These are phyloP conservation scores for Boletus mariae DNA, from an alignment of 1,284 basidiomycete species.

Conservation along the genomic window DNA sequence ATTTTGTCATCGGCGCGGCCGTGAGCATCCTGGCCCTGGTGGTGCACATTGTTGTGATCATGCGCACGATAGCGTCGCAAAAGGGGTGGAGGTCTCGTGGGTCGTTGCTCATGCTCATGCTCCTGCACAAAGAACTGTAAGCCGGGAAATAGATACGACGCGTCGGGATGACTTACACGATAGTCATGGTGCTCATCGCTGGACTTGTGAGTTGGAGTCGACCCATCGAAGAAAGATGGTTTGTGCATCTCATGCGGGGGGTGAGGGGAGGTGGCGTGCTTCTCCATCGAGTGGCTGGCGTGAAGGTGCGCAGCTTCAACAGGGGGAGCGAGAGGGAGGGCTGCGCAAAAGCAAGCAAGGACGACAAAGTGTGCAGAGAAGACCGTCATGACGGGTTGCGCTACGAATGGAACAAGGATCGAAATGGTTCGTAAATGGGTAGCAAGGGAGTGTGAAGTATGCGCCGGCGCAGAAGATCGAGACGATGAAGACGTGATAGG, in stretches of 20 bases:
- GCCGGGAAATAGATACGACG: neutral
- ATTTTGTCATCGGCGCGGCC: neutral
- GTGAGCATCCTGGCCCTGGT: neutral
- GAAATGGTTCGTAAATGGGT: neutral
- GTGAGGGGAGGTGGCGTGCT: neutral
- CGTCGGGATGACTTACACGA: conserved; percentile 5
- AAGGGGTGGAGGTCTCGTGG: conserved; percentile 15
- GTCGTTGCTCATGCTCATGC: neutral
- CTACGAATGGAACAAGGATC: neutral
- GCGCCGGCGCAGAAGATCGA: conserved; percentile 21
- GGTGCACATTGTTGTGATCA: neutral
- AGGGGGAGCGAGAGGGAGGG: conserved; percentile 13
- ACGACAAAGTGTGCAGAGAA: conserved; percentile 18
- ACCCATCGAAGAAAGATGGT: neutral
- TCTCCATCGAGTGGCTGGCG: conserved; percentile 6
- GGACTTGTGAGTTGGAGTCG: neutral
- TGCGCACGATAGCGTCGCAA: conserved; percentile 12
- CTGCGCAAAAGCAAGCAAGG: conserved; percentile 24
- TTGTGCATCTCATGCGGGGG: neutral
- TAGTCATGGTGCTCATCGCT: conserved; percentile 5
- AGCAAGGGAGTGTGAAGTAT: neutral
- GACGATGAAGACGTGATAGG: neutral
- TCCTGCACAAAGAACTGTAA: neutral
- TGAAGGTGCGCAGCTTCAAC: conserved; percentile 23
- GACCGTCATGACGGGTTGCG: conserved; percentile 14